Evolutionary conservation across 257 asterid species (phyloP).

Genomic region (Solanum commersonii): DNA sequence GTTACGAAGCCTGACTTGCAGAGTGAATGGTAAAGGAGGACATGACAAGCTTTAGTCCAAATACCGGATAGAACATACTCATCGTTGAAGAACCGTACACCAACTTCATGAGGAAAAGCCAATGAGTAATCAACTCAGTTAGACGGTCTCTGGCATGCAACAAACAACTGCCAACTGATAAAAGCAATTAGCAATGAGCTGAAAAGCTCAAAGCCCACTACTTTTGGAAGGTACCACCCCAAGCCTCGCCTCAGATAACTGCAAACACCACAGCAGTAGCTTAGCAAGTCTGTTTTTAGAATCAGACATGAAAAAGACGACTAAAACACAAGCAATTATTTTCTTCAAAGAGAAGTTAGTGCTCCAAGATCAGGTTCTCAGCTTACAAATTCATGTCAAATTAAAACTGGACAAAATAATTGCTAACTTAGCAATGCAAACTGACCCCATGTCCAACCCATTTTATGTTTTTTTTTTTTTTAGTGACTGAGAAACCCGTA

Average conservation of each 20-base stretch:
- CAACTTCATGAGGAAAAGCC: neutral
- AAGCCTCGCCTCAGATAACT: conserved; percentile 75
- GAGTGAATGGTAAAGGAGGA: neutral
- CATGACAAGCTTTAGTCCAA: neutral
- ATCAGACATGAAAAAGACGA: neutral
- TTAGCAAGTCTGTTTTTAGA: neutral
- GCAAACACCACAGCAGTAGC: conserved; percentile 9
- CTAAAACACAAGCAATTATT: neutral
- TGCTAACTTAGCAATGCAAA: neutral
- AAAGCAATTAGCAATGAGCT: conserved; percentile 84
- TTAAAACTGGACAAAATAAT: neutral
- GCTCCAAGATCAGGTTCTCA: neutral
- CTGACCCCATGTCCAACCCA: neutral
- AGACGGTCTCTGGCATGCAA: conserved; percentile 85
- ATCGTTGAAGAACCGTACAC: neutral
- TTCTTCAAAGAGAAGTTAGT: neutral
- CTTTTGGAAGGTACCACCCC: conserved; percentile 85
- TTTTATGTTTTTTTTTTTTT: neutral
- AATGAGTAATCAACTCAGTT: conserved; percentile 14
- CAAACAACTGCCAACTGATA: conserved; percentile 87
- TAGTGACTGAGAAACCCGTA: neutral
- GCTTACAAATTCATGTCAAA: neutral
- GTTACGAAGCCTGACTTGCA: neutral
- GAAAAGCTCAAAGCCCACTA: conserved; percentile 82
- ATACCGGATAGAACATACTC: neutral